Evolutionary conservation across 2,329 filamentous ascomycete genomes (phyloP), one percentile per base, ranked within the genome.

Genomic region (Macroventuria anomochaeta): DNA sequence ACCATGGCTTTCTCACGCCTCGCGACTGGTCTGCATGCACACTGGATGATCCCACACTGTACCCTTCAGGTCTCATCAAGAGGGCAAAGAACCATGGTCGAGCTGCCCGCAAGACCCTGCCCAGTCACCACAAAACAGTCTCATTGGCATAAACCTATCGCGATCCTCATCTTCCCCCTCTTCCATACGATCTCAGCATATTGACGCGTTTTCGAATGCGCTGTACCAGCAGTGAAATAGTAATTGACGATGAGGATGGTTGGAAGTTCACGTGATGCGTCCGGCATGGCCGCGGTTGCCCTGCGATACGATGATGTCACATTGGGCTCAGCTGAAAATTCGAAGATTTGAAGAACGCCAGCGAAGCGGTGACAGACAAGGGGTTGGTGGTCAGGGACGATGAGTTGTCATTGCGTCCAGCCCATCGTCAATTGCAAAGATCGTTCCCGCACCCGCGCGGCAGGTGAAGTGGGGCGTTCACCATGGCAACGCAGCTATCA

Each of bases 401-500:
- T 54, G 51, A 54, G 51, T 31, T 54, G 51, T 39, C 51, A 49
- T 33, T 17, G 44, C n/a, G 23, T 29, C 34, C 32, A 47, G 50
- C 18, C 42, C 43, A 42, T 31, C 7, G 33, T 21, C 29, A 43
- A 28, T 17, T 25, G 51, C 44, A 40, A 34, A 44, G 51, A 23
- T 40, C 51, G 39, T 33, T 40, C 28, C 44, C 51, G 21, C 44
- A 49, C 46, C 51, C 46, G 51, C 51, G 51, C 51, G 44, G 51
- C 34, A 46, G 31, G 5, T 39, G 6, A 50, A 46, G 52, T 55
- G 52, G 52, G 52, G 23, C 41, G 5, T 36, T 55, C 46, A 46
- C 52, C 52, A 41, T 38, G 25, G 52, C 52, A 55, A 55, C 52
- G 41, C 33, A 33, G 52, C 46, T 50, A 50, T 55, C 52, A 55